phyloP scores from a whole-genome alignment of 2,329 filamentous ascomycete species.

The Talaromyces sp. region DNA sequence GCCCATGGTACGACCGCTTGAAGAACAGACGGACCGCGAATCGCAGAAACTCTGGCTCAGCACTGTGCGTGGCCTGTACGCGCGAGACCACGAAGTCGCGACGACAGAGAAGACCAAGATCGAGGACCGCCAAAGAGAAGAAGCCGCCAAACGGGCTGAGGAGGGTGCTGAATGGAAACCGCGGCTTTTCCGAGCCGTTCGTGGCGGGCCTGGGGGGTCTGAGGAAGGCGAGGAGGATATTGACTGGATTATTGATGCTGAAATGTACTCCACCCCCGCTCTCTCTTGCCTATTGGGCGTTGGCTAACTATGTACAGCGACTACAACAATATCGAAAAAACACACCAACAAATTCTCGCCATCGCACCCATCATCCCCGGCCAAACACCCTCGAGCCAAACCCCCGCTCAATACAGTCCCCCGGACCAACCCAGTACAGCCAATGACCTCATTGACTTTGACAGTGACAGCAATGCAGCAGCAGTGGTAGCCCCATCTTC shows the following conservation, averaged over 20 bases:
- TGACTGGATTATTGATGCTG: slow-evolving; percentile 90
- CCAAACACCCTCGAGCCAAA: slow-evolving; percentile 51
- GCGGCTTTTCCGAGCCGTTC: slow-evolving; percentile 73
- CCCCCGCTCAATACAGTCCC: slow-evolving; percentile 4
- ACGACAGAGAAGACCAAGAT: slow-evolving; percentile 96
- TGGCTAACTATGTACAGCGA: slow-evolving; percentile 44
- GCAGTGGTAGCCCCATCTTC: slow-evolving; percentile 2
- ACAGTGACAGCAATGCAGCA: slow-evolving; percentile 1
- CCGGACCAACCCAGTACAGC: slow-evolving; percentile 4
- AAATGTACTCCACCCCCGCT: slow-evolving; percentile 56
- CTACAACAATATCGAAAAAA: slow-evolving; percentile 60
- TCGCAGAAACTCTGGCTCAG: slow-evolving; percentile 83
- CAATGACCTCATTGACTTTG: slow-evolving; percentile 24
- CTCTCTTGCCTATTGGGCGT: neutral
- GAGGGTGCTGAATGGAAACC: slow-evolving; percentile 84
- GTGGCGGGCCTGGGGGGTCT: slow-evolving; percentile 62
- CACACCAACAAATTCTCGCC: slow-evolving; percentile 75
- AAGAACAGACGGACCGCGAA: slow-evolving; percentile 85
- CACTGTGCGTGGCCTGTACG: slow-evolving; percentile 75
- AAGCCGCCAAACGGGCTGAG: slow-evolving; percentile 73
- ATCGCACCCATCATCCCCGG: slow-evolving; percentile 82
- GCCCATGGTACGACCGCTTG: slow-evolving; percentile 69
- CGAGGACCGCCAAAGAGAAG: slow-evolving; percentile 85
- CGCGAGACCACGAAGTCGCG: slow-evolving; percentile 79
- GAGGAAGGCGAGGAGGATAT: slow-evolving; percentile 84